Evolutionary conservation across 345 rosid genomes (phyloP).

Genomic region (Hibiscus mutabilis): DNA sequence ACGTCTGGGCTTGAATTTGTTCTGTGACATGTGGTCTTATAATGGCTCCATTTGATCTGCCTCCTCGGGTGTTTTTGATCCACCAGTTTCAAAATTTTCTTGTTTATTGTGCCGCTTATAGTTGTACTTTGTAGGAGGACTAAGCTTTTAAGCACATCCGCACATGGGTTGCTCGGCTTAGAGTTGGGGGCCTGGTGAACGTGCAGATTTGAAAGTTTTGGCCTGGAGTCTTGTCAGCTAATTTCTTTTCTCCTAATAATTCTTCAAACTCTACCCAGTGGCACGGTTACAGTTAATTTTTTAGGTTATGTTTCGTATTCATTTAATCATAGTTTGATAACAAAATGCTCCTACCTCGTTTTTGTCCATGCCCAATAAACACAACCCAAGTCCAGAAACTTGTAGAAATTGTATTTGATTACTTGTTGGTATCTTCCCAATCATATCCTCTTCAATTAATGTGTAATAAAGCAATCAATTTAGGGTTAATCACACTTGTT

Average conservation of each 20-base stretch:
- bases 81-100: background rate
- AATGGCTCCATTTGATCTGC: background rate
- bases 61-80: background rate
- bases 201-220: background rate
- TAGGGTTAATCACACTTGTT: background rate
- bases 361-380: too few species aligned
- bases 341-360: too few species aligned
- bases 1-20: background rate
- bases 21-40: background rate
- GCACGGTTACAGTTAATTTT: background rate
- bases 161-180: background rate
- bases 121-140: background rate
- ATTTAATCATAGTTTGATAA: too few species aligned
- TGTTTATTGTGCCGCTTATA: background rate
- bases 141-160: slow-evolving; percentile 4
- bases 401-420: too few species aligned
- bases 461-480: too few species aligned
- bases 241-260: background rate
- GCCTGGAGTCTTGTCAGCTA: background rate
- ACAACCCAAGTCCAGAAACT: too few species aligned
- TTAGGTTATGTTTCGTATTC: background rate
- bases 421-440: too few species aligned
- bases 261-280: too few species aligned
- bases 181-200: background rate
- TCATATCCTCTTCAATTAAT: too few species aligned